Evolutionary conservation across 2,329 filamentous ascomycete genomes (phyloP).

Genomic region (Talaromyces sp.): DNA sequence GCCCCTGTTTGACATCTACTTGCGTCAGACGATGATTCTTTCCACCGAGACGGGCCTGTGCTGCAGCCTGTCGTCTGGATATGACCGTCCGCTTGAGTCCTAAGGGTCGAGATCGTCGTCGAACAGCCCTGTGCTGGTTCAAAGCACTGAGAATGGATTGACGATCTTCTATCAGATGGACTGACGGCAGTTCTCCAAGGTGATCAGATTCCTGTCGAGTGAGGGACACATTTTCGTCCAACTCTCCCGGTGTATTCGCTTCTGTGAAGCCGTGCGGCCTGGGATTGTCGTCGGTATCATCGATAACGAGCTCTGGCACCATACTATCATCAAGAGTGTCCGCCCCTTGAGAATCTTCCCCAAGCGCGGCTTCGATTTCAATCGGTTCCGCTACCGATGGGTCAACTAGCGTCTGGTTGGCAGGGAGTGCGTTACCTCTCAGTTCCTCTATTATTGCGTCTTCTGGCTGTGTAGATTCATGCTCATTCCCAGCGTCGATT

Average conservation of each 20-base stretch:
- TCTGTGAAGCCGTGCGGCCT: not conserved
- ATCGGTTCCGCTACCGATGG: not conserved
- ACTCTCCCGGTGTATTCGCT: not conserved
- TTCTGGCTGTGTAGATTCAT: not conserved
- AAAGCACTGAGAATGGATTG: not conserved
- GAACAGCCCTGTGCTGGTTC: not conserved
- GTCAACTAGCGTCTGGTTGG: not conserved
- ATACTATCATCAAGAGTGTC: not conserved
- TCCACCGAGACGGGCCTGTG: not conserved
- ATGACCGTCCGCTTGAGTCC: not conserved
- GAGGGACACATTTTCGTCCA: not conserved
- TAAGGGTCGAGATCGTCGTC: not conserved
- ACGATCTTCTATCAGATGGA: not conserved
- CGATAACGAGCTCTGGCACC: not conserved
- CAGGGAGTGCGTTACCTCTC: not conserved
- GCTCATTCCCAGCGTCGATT: not conserved
- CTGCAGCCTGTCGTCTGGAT: not conserved
- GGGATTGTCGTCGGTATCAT: not conserved
- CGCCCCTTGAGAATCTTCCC: not conserved
- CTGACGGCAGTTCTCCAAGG: not conserved
- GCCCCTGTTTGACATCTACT: not conserved
- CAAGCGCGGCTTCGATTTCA: not conserved
- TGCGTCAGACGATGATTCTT: not conserved
- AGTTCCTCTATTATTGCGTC: not conserved
- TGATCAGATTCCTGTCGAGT: not conserved